Evolutionary conservation across 768 basidiomycete species (phyloP).

Genomic region (Mrakia frigida): DNA sequence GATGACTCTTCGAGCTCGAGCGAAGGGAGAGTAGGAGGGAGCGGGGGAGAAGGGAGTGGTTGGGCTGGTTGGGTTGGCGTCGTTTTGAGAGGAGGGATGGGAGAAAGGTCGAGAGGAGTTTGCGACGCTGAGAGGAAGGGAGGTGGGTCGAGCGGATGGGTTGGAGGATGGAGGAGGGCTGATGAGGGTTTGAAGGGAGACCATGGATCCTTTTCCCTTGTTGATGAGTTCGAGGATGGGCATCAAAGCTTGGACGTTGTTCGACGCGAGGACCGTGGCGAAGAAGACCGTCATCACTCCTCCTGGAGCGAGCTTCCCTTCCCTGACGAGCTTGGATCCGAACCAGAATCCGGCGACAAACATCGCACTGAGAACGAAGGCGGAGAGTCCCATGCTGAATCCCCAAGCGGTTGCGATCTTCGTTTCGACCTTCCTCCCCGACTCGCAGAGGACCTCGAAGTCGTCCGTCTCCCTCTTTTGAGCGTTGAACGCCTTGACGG

Average conservation of each 20-base stretch:
- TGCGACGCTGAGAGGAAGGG: constrained; percentile 16
- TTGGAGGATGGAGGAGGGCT: constrained; percentile 42
- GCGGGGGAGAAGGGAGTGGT: constrained; percentile 11
- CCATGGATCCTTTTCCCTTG: constrained; percentile 79
- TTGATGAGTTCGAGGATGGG: constrained; percentile 71
- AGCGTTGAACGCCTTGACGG: constrained; percentile 91
- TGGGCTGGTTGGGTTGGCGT: neutral
- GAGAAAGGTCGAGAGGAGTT: neutral
- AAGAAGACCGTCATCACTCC: constrained; percentile 96
- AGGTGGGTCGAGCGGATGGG: constrained; percentile 4
- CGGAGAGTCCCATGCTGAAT: constrained; percentile 58
- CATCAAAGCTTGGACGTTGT: constrained; percentile 78
- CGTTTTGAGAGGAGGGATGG: constrained; percentile 17
- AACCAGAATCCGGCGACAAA: constrained; percentile 98
- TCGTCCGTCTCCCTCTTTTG: constrained; percentile 54
- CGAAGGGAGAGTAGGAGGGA: constrained; percentile 22
- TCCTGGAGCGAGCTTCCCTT: constrained; percentile 62
- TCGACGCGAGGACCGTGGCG: constrained; percentile 87
- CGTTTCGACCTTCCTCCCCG: constrained; percentile 51
- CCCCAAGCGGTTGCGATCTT: constrained; percentile 71
- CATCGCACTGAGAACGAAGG: constrained; percentile 82
- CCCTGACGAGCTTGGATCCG: constrained; percentile 79
- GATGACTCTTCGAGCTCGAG: constrained; percentile 14
- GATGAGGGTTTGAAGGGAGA: constrained; percentile 59
- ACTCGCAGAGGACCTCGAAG: constrained; percentile 50